phyloP scores from a whole-genome alignment of 2,329 filamentous ascomycete species.

The Aciculosporium take region DNA sequence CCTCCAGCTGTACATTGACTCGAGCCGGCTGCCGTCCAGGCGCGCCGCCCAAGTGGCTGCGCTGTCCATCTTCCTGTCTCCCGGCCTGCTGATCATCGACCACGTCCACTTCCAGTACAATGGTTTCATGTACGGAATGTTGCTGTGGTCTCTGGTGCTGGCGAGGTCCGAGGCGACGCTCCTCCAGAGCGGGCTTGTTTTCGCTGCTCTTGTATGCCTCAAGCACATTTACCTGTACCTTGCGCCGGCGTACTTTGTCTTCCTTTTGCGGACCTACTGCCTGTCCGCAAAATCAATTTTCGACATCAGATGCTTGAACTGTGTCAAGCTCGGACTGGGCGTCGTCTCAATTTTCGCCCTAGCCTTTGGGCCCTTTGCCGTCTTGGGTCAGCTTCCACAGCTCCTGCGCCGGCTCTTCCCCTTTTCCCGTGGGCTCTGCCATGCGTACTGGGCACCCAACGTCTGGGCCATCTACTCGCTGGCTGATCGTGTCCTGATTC shows the following conservation, averaged over 20 bases:
- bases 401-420: conserved; percentile 77
- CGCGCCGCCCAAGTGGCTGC: conserved; percentile 73
- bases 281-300: conserved; percentile 65
- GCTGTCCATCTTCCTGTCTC: conserved; percentile 79
- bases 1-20: conserved; percentile 66
- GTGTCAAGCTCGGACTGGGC: conserved; percentile 64
- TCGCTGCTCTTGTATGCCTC: conserved; percentile 75
- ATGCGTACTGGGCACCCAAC: conserved; percentile 98
- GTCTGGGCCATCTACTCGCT: conserved; percentile 97
- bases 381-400: conserved; percentile 71
- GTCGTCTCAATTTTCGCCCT: conserved; percentile 56
- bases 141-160: conserved; percentile 74
- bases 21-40: conserved; percentile 49
- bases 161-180: conserved; percentile 63
- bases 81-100: conserved; percentile 89
- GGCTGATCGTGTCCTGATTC: conserved; percentile 67
- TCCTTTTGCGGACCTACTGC: conserved; percentile 78
- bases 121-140: conserved; percentile 83
- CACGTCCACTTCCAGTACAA: conserved; percentile 99
- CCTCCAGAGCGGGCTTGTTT: conserved; percentile 65
- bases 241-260: conserved; percentile 90
- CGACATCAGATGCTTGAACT: conserved; percentile 62
- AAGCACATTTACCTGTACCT: conserved; percentile 98
- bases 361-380: conserved; percentile 82
- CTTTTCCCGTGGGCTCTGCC: conserved; percentile 83